Base-by-base conservation (phyloP, 768 basidiomycete species). In the Amanita fuliginea region DNA sequence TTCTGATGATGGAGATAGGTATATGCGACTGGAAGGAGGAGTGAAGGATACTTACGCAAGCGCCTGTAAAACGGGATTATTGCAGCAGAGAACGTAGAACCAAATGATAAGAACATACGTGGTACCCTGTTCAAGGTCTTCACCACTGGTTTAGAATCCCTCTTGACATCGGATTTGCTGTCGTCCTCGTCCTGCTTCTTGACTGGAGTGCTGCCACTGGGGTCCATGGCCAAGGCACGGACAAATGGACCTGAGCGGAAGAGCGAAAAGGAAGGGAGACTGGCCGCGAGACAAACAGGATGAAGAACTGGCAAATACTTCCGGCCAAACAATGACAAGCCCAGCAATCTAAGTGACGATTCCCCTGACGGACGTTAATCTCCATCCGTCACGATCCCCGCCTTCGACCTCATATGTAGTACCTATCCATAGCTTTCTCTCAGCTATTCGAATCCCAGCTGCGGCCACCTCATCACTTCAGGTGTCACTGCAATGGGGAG, bases 91-190 rank as follows among this genome's bases (percentile, higher is more conserved):
- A 51, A 40, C 49, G 49, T 50, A 41, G 55, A 57, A 55, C 49
- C 51, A 53, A 55, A 51, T 50, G 46, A 56, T 43, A 57, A 57
- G 53, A 51, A 76, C 86, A 59, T 70, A 91, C 88, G 83, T 56
- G 88, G 89, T 14, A 91, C 88, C 65, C 88, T 76, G 67, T 91
- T 91, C 60, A 90, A 70, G 7, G 87, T 84, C 67, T 84, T 82
- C 46, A 77, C 80, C 28, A 69, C 68, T n/a, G 86, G 81, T 60
- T 88, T 90, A 30, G 76, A 60, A 59, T 86, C 84, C 43, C 74
- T 74, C 65, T 86, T 87, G 42, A 42, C 11, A 16, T 74, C 77
- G 43, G 58, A 51, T 53, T 73, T 69, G 51, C 71, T 72, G 50
- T 79, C 77, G 46, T 71, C 81, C 2, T 50, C 49, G 56, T 84